Percentiles rank a stretch among this genome's conserved stretches.
Evolutionary conservation across 2,329 filamentous ascomycete genomes (phyloP).

Genomic region (Ceratocystis ficicola): DNA sequence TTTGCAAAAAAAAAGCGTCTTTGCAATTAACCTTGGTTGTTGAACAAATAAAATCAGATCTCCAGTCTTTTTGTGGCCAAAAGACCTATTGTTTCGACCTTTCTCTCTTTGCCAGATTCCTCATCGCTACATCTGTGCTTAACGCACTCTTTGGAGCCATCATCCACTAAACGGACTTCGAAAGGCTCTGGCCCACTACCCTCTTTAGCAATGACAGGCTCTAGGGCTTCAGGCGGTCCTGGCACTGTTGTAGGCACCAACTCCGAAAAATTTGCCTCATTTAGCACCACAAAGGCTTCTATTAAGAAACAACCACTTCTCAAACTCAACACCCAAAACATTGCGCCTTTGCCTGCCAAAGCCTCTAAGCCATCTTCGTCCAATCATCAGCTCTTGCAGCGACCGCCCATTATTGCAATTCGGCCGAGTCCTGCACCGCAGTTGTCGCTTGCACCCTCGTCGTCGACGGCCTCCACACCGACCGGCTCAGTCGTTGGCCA

Average conservation of each 20-base stretch:
- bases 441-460: constrained; percentile 8
- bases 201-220: constrained; percentile 14
- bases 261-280: constrained; percentile 22
- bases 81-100: not conserved
- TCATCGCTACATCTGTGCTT: constrained; percentile 13
- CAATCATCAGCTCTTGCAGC: constrained; percentile 12
- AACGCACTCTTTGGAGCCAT: constrained; percentile 12
- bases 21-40: too few species aligned
- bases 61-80: not conserved
- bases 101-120: constrained; percentile 2
- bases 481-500: constrained; percentile 2
- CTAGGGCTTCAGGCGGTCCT: constrained; percentile 9
- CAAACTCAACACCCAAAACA: constrained; percentile 9
- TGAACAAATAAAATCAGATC: not conserved
- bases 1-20: not conserved
- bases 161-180: constrained; percentile 19
- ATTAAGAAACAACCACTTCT: constrained; percentile 8
- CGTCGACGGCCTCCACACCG: constrained; percentile 27
- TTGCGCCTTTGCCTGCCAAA: constrained; percentile 16
- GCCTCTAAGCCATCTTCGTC: constrained; percentile 1
- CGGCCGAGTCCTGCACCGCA: constrained; percentile 17
- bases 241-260: constrained; percentile 12
- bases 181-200: constrained; percentile 18
- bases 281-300: constrained; percentile 11
- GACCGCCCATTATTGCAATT: constrained; percentile 20